Conservation (phyloP, 129 eudicot genomes). For the Sambucus nigra region DNA sequence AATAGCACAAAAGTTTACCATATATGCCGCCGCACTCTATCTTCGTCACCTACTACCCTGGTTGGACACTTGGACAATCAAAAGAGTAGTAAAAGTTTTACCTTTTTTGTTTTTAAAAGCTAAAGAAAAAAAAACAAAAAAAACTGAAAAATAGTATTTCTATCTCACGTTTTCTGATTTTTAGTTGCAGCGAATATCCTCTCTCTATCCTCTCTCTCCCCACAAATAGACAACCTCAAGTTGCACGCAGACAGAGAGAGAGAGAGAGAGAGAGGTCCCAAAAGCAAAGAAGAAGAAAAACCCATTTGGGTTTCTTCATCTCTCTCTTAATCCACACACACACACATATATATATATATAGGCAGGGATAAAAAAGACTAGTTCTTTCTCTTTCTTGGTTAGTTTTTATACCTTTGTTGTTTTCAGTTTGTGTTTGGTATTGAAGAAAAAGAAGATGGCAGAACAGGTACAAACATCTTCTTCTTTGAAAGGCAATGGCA, state of each 20-base stretch:
- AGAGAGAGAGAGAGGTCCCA: constrained; percentile 4
- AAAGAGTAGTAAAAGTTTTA: too few relatives aligned
- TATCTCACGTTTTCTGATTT: too few relatives aligned
- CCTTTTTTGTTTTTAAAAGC: too few relatives aligned
- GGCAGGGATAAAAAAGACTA: not conserved
- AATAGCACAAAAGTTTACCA: too few relatives aligned
- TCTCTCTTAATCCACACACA: not conserved
- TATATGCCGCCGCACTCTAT: too few relatives aligned
- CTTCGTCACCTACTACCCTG: too few relatives aligned
- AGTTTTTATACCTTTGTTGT: not conserved
- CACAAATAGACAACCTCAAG: not conserved
- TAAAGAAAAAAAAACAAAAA: too few relatives aligned
- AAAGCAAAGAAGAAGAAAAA: constrained; percentile 3
- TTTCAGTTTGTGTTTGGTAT: not conserved
- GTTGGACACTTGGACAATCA: too few relatives aligned
- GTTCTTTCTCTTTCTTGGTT: constrained; percentile 9
- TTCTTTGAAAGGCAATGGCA: constrained; percentile 15
- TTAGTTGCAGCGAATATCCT: not conserved
- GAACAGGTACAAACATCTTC: constrained; percentile 12
- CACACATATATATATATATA: not conserved
- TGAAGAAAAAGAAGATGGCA: constrained; percentile 3
- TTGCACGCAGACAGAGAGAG: not conserved
- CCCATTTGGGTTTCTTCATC: not conserved
- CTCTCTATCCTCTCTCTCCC: not conserved
- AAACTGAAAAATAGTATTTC: too few relatives aligned